A percentile compares a stretch with the other conserved stretches of the same genome.
These are phyloP conservation scores for Rubus idaeus DNA, from an alignment of 306 rosid species.

Conservation along the genomic window DNA sequence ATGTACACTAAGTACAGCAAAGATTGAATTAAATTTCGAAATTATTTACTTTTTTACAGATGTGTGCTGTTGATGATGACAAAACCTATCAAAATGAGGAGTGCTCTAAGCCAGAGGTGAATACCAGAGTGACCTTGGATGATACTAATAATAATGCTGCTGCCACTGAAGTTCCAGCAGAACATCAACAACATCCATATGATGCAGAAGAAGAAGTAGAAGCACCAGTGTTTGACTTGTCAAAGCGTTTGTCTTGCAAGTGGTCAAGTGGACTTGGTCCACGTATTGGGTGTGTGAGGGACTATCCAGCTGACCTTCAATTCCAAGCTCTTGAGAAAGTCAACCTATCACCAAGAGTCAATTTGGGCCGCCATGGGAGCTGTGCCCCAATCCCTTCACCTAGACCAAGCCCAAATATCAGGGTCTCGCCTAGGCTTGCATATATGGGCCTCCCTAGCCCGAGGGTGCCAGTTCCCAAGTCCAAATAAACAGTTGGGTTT, in stretches of 20 bases:
- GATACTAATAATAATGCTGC: not conserved
- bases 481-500: not conserved
- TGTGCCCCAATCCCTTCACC: constrained; percentile 48
- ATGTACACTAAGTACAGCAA: not conserved
- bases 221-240: constrained; percentile 22
- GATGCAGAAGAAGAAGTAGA: not conserved
- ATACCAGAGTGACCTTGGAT: constrained; percentile 5
- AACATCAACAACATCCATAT: constrained; percentile 16
- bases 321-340: constrained; percentile 43
- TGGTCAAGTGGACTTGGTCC: constrained; percentile 50
- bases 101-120: not conserved
- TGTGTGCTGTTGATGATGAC: constrained; percentile 36
- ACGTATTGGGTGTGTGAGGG: constrained; percentile 52
- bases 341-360: constrained; percentile 41
- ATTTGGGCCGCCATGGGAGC: not conserved
- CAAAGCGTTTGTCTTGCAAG: constrained; percentile 44
- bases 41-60: constrained; percentile 20
- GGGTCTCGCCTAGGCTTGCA: constrained; percentile 52
- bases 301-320: constrained; percentile 45
- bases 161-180: not conserved
- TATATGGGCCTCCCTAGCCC: constrained; percentile 52
- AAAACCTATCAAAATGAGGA: constrained; percentile 24
- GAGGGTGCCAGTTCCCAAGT: constrained; percentile 14
- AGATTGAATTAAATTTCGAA: not conserved
- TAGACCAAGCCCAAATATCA: constrained; percentile 43